Evolutionary conservation across 345 rosid genomes (phyloP), one percentile per base, ranked within the genome.

Genomic region (Populus euphratica): DNA sequence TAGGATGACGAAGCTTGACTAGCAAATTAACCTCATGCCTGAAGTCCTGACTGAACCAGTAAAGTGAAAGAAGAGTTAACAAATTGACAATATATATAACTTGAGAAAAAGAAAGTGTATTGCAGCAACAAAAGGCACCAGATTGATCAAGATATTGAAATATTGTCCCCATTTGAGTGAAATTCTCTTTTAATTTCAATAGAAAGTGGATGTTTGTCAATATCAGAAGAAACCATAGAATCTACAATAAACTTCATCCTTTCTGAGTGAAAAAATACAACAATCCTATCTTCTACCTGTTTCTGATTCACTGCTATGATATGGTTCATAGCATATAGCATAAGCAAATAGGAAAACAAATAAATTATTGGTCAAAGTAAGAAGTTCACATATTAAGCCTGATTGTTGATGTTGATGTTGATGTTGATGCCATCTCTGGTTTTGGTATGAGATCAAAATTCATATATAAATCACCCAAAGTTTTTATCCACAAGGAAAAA

Each of bases 1-100:
- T 96, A n/a, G 99, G 99, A 85, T 96, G 99, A 56, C 99, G 95
- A 87, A 96, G 98, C 90, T 96, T 93, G 81, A 96, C 98, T 70
- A 96, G 92, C 86, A 96, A 88, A 82, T 90, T 91, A 80, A 93
- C 98, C 86, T 96, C 99, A 83, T 93, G 99, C 85, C 99, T 93
- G 89, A 96, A 96, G 86, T 96, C 99, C 88, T 93, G 98, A 79
- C 99, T 96, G 97, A 75, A 83, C 73, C 78, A 71, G 18, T 69
- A 76, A 79, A 82, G 73, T 39, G 49, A 72, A 56, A 83, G 79
- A 76, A 23, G 61, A 49, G 80, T 69, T 27, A 84, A 52, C 56
- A 44, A 68, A 38, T 73, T 44, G 39, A 69, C 11, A 76, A 27
- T 12, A 82, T 1, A 54, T 39, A 18, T 39, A 14, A 27, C 2